phyloP scores from a whole-genome alignment of 1,284 basidiomycete species.

The Melampsora americana region DNA sequence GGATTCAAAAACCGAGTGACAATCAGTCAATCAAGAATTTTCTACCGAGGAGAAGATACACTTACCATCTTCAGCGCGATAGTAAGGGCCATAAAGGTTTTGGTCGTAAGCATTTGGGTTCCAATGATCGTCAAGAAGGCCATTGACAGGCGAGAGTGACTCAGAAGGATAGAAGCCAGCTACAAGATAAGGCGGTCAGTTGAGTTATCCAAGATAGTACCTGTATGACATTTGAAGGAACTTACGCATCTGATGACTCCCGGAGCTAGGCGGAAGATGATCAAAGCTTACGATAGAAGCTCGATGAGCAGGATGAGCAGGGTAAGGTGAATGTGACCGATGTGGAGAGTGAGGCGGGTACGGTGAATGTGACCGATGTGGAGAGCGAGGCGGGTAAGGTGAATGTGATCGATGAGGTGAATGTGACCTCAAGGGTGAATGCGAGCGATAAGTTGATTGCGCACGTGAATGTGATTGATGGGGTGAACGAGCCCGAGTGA shows the following conservation, averaged over 20 bases:
- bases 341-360: neutral
- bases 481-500: neutral
- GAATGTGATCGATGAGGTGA: slow-evolving; percentile 51
- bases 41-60: neutral
- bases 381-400: neutral
- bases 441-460: too few species aligned
- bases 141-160: slow-evolving; percentile 5
- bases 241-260: neutral
- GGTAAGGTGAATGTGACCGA: slow-evolving; percentile 1
- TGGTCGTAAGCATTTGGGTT: slow-evolving; percentile 43
- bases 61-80: slow-evolving; percentile 41
- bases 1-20: neutral
- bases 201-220: neutral
- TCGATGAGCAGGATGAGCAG: neutral
- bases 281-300: neutral
- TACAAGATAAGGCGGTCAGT: neutral
- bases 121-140: slow-evolving; percentile 28
- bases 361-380: neutral
- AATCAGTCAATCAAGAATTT: neutral
- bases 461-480: slow-evolving; percentile 47
- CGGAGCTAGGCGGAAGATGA: neutral
- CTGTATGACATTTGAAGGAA: neutral
- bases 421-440: slow-evolving; percentile 68
- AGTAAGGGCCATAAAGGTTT: slow-evolving; percentile 39
- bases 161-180: slow-evolving; percentile 1